phyloP scores from a whole-genome alignment of 2,329 filamentous ascomycete genomes.

The Parastagonospora avenae region DNA sequence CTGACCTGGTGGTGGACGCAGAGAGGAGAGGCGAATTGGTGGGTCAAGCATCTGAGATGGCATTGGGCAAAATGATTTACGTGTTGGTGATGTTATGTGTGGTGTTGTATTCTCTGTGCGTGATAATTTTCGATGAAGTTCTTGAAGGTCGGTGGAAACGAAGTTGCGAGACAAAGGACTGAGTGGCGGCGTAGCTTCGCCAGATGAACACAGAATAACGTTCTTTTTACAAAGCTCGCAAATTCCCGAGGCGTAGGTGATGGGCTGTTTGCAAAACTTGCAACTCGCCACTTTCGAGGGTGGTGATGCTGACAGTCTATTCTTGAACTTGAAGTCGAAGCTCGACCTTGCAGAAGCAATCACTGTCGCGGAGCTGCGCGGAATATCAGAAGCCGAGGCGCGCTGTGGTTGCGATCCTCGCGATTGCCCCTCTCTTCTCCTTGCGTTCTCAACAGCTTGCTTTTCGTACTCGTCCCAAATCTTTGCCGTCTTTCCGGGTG shows the following conservation, averaged over 20 bases:
- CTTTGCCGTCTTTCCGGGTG: slow-evolving; percentile 35
- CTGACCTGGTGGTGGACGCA: slow-evolving; percentile 25
- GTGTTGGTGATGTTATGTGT: slow-evolving; percentile 22
- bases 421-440: slow-evolving; percentile 28
- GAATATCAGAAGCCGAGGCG: slow-evolving; percentile 26
- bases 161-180: slow-evolving; percentile 31
- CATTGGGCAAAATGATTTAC: slow-evolving; percentile 21
- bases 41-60: slow-evolving; percentile 27
- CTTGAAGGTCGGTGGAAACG: slow-evolving; percentile 23
- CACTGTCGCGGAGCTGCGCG: slow-evolving; percentile 6
- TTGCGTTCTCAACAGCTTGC: slow-evolving; percentile 38
- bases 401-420: slow-evolving; percentile 19
- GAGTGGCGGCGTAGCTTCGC: slow-evolving; percentile 34
- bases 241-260: slow-evolving; percentile 32
- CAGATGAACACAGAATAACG: slow-evolving; percentile 26
- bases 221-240: slow-evolving; percentile 40
- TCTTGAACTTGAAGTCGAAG: slow-evolving; percentile 34
- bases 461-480: slow-evolving; percentile 45
- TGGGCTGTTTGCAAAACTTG: slow-evolving; percentile 36
- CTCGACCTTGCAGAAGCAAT: slow-evolving; percentile 19
- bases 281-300: slow-evolving; percentile 34
- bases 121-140: slow-evolving; percentile 23
- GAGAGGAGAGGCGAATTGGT: slow-evolving; percentile 39
- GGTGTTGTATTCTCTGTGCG: slow-evolving; percentile 15
- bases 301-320: slow-evolving; percentile 7